phyloP scores from a whole-genome alignment of 73 alveolate genomes.

The Stentor roeselii region DNA sequence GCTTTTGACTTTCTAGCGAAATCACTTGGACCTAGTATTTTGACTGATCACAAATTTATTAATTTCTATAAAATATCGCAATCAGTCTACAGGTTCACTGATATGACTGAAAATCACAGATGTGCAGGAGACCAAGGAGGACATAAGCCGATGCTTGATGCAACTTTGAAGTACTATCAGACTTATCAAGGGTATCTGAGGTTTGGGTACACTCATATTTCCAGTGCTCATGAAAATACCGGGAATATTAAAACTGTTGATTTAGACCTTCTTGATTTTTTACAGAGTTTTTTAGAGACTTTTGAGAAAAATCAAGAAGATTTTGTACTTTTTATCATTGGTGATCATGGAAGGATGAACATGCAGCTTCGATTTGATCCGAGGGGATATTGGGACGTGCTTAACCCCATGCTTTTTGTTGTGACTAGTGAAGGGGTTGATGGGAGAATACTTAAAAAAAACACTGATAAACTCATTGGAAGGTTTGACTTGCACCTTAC shows the following conservation, averaged over 20 bases:
- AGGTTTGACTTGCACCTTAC: not conserved
- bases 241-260: constrained; percentile 6
- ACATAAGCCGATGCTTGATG: not conserved
- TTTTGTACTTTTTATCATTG: not conserved
- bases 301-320: constrained; percentile 10
- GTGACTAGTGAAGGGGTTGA: not conserved
- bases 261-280: not conserved
- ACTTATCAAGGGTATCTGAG: not conserved
- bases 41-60: not conserved
- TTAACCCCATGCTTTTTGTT: too few species aligned
- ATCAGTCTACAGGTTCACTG: not conserved
- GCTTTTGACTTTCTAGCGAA: not conserved
- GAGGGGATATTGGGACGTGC: too few species aligned
- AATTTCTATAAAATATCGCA: not conserved
- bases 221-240: constrained; percentile 15
- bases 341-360: constrained; percentile 21
- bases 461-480: not conserved
- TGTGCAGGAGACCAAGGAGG: not conserved
- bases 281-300: not conserved
- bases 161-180: not conserved
- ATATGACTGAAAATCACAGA: not conserved
- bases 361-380: too few species aligned
- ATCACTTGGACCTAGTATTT: not conserved
- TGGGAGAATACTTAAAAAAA: not conserved
- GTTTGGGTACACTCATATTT: not conserved